Evolutionary conservation across 2,329 filamentous ascomycete species (phyloP).

Genomic region (Didymosphaeria variabile): DNA sequence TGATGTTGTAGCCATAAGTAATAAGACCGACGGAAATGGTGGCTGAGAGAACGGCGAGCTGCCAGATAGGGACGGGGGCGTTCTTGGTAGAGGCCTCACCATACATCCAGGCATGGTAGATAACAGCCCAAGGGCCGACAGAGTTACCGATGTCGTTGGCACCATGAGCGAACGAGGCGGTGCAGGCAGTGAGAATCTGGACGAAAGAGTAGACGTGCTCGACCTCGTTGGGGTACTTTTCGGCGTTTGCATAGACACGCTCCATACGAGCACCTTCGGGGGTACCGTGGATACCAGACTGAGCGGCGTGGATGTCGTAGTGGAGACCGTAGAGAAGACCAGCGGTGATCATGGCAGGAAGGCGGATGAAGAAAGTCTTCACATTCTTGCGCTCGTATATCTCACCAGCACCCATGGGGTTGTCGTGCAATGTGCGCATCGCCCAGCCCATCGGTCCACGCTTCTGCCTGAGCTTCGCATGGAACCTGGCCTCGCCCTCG

Average conservation of each 20-base stretch:
- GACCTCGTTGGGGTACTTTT: slow-evolving; percentile 50
- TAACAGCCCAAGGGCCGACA: slow-evolving; percentile 49
- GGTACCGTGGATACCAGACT: slow-evolving; percentile 74
- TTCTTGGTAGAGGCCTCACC: slow-evolving; percentile 69
- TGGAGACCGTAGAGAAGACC: slow-evolving; percentile 76
- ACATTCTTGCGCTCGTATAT: slow-evolving; percentile 80
- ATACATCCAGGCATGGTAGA: slow-evolving; percentile 60
- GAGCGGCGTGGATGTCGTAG: slow-evolving; percentile 84
- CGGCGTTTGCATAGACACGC: slow-evolving; percentile 65
- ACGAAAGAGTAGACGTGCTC: slow-evolving; percentile 58
- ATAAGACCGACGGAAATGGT: slow-evolving; percentile 72
- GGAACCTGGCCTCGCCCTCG: slow-evolving; percentile 65
- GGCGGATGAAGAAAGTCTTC: slow-evolving; percentile 67
- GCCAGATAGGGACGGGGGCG: slow-evolving; percentile 76
- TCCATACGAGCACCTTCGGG: slow-evolving; percentile 78
- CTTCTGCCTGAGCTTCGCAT: slow-evolving; percentile 69
- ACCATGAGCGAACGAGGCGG: slow-evolving; percentile 65
- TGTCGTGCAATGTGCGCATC: slow-evolving; percentile 78
- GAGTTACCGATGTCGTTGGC: slow-evolving; percentile 69
- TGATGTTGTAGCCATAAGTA: slow-evolving; percentile 85
- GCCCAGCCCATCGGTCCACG: slow-evolving; percentile 81
- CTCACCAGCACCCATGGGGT: slow-evolving; percentile 75
- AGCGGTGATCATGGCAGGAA: slow-evolving; percentile 72
- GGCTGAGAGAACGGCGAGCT: slow-evolving; percentile 73
- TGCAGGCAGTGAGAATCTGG: slow-evolving; percentile 59